These are phyloP conservation scores for Microdochium trichocladiopsis DNA, from an alignment of 2,329 filamentous ascomycete species.

Conservation along the genomic window DNA sequence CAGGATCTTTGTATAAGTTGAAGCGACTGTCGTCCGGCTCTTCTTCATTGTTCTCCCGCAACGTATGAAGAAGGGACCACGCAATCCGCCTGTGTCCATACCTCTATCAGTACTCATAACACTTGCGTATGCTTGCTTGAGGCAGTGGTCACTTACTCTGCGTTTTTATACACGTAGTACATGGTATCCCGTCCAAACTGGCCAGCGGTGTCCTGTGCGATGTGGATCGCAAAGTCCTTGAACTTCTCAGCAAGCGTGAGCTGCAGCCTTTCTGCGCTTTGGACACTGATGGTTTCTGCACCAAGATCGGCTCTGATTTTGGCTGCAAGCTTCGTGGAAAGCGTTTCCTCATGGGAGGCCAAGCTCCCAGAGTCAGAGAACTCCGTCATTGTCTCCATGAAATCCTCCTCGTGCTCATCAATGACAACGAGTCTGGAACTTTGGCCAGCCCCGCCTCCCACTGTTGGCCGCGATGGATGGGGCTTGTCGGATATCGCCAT, in stretches of 20 bases:
- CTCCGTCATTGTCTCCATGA: background rate
- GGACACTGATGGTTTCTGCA: background rate
- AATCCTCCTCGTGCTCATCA: background rate
- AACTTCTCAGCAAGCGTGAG: background rate
- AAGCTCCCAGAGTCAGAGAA: background rate
- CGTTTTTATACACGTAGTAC: background rate
- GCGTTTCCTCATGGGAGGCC: background rate
- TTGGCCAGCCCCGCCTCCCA: too few species aligned
- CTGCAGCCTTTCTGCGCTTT: background rate
- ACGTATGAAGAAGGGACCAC: background rate
- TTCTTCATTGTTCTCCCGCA: too few species aligned
- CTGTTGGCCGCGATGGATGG: background rate
- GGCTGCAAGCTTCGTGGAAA: background rate
- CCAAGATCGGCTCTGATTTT: background rate
- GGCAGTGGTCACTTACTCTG: background rate
- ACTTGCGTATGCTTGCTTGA: background rate
- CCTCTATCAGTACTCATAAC: background rate
- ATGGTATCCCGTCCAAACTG: background rate
- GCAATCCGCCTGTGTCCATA: background rate
- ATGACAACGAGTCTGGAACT: background rate
- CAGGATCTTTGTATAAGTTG: too few species aligned
- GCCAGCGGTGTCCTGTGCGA: background rate
- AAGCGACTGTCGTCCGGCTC: too few species aligned
- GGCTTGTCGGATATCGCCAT: background rate
- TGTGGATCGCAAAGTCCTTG: background rate